Evolutionary conservation across 441 rosid genomes (phyloP), one percentile per base, ranked within the genome.

Genomic region (Erysimum cheiri): DNA sequence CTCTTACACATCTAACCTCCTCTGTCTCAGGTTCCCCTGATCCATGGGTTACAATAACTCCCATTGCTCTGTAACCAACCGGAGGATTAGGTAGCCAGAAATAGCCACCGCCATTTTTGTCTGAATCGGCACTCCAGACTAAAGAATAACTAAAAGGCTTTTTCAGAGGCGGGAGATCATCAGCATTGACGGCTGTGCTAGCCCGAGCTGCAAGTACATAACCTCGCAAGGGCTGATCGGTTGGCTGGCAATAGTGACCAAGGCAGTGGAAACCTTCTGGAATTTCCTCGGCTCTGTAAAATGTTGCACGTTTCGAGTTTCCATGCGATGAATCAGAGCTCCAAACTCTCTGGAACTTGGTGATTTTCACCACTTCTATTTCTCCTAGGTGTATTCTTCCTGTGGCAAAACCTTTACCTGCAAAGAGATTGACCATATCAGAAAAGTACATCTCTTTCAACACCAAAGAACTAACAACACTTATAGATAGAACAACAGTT

Each of bases 51-150:
- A 86, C 91, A 66, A 86, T 60, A 58, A 88, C 32, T 22, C 93
- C 93, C 87, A 86, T 66, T 24, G 93, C 82, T 77, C 60, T 83
- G 61, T 88, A 86, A 57, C 93, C 93, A 35, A 52, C 39, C 0
- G 91, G 91, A 13, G 93, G 84, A 67, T 80, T 88, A 7, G 93
- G 91, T 44, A 74, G 74, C 93, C 93, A 88, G 64, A 88, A 84
- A 70, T 80, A 86, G 17, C 80, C 80, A 49, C 79, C 15, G 6
- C 80, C 78, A 54, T 82, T 56, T 13, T 74, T 58, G 32, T 77
- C 70, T 17, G 84, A 72, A 48, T 83, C 84, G 10, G 75, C 41
- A 64, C 74, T 74, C 90, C 86, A 83, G 40, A 85, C 52, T 53
- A 77, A 67, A 15, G 87, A 58, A 74, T 83, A 88, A 72, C 75